Conservation (phyloP, 1,284 basidiomycete genomes). For the Crucibulum cyathiforme region DNA sequence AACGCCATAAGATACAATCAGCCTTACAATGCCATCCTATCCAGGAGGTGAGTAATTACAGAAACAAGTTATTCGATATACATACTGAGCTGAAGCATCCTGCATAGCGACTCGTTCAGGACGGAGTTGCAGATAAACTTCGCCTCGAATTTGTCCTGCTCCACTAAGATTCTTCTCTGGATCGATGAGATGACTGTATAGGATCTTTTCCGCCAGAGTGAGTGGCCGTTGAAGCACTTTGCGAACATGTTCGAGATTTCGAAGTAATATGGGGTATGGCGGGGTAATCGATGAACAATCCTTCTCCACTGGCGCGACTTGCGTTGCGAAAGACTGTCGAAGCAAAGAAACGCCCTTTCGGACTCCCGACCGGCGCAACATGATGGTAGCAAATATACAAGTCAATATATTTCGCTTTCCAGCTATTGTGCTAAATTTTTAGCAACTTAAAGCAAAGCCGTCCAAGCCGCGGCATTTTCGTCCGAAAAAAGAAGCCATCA, state of each 20-base stretch:
- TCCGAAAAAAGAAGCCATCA: too few relatives aligned
- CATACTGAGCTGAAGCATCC: constrained; percentile 96
- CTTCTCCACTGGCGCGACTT: constrained; percentile 59
- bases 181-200: constrained; percentile 92
- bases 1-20: constrained; percentile 5
- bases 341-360: constrained; percentile 19
- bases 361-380: constrained; percentile 17
- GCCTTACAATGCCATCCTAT: constrained; percentile 79
- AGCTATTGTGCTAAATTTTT: too few relatives aligned
- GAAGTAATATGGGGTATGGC: constrained; percentile 81
- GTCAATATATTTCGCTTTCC: too few relatives aligned
- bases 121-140: constrained; percentile 88
- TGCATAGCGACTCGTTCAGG: constrained; percentile 99
- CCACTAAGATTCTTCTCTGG: constrained; percentile 76
- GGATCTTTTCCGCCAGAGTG: constrained; percentile 96
- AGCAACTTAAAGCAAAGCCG: too few relatives aligned
- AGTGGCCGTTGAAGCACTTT: constrained; percentile 77
- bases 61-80: constrained; percentile 5
- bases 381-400: not conserved
- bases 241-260: constrained; percentile 79
- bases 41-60: not conserved
- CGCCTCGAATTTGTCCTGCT: constrained; percentile 79
- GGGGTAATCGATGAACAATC: constrained; percentile 86
- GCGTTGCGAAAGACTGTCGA: constrained; percentile 57
- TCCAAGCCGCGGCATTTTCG: too few relatives aligned